Conservation (phyloP, 805 yeast species). For the Maudiozyma serrabonitensis region DNA sequence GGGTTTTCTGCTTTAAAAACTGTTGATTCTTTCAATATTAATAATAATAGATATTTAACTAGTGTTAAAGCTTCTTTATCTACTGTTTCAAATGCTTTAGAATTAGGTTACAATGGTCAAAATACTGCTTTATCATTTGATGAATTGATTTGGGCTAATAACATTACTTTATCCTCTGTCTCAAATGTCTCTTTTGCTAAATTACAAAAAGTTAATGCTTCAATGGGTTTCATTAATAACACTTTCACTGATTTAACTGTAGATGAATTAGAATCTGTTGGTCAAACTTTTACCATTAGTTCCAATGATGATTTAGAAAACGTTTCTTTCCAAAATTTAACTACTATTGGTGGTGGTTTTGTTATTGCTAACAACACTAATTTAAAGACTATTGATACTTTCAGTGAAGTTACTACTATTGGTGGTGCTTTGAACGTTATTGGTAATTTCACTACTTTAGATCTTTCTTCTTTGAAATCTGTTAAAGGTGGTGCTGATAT, state of each 20-base stretch:
- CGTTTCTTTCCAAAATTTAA: conserved; percentile 59
- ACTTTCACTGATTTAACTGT: conserved; percentile 46
- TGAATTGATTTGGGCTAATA: conserved; percentile 72
- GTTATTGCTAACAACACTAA: conserved; percentile 75
- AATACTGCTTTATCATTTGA: conserved; percentile 59
- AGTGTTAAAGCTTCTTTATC: conserved; percentile 62
- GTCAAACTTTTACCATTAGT: conserved; percentile 70
- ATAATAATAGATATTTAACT: conserved; percentile 79
- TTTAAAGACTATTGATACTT: conserved; percentile 56
- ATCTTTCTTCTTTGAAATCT: conserved; percentile 60
- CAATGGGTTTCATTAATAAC: conserved; percentile 71
- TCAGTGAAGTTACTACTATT: conserved; percentile 61
- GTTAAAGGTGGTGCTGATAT: conserved; percentile 90
- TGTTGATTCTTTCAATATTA: conserved; percentile 59
- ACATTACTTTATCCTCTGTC: conserved; percentile 74
- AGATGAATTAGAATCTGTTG: conserved; percentile 49
- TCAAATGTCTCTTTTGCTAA: conserved; percentile 61
- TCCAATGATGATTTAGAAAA: conserved; percentile 64
- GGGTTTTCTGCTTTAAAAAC: conserved; percentile 43
- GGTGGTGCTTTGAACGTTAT: conserved; percentile 78
- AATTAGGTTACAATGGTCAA: conserved; percentile 78
- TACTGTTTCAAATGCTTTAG: conserved; percentile 63
- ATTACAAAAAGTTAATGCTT: conserved; percentile 65
- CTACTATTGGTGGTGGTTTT: conserved; percentile 85
- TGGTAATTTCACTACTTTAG: conserved; percentile 76